Conservation (phyloP, 2,329 filamentous ascomycete genomes). For the Paecilomyces formosus region DNA sequence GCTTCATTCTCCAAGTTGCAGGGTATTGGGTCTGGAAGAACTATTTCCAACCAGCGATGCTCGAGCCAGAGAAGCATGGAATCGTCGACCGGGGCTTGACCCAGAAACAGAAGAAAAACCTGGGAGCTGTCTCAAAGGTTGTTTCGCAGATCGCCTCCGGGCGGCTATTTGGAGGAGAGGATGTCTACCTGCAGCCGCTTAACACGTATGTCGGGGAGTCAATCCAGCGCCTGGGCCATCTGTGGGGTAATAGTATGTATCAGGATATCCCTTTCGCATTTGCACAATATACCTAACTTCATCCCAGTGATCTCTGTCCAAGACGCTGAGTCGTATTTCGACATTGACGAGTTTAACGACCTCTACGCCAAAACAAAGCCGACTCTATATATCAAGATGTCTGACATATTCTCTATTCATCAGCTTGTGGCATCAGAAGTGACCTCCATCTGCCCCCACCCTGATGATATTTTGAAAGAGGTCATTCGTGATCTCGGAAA, state of each 20-base stretch:
- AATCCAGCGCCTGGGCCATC: slow-evolving; percentile 67
- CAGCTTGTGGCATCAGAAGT: slow-evolving; percentile 77
- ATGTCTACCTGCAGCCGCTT: slow-evolving; percentile 89
- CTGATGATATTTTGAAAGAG: slow-evolving; percentile 84
- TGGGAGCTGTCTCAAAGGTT: slow-evolving; percentile 85
- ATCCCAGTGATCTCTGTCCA: slow-evolving; percentile 66
- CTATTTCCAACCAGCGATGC: slow-evolving; percentile 82
- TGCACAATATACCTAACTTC: slow-evolving; percentile 23
- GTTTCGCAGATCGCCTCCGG: slow-evolving; percentile 83
- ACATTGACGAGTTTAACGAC: slow-evolving; percentile 98
- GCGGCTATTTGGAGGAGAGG: slow-evolving; percentile 83
- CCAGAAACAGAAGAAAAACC: slow-evolving; percentile 85
- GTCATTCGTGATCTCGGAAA: slow-evolving; percentile 90
- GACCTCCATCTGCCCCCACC: slow-evolving; percentile 64
- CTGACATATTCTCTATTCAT: slow-evolving; percentile 94
- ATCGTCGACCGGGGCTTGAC: slow-evolving; percentile 85
- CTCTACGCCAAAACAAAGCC: slow-evolving; percentile 94
- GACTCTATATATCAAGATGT: slow-evolving; percentile 98
- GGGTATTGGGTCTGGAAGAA: slow-evolving; percentile 91
- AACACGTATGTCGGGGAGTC: slow-evolving; percentile 87
- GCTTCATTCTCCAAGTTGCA: slow-evolving; percentile 72
- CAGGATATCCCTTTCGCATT: not conserved
- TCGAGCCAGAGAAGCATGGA: slow-evolving; percentile 86
- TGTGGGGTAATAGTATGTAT: slow-evolving; percentile 58
- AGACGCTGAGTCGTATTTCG: slow-evolving; percentile 83